Conservation (phyloP, 495 filamentous ascomycete species). For the Penicillium silybi region DNA sequence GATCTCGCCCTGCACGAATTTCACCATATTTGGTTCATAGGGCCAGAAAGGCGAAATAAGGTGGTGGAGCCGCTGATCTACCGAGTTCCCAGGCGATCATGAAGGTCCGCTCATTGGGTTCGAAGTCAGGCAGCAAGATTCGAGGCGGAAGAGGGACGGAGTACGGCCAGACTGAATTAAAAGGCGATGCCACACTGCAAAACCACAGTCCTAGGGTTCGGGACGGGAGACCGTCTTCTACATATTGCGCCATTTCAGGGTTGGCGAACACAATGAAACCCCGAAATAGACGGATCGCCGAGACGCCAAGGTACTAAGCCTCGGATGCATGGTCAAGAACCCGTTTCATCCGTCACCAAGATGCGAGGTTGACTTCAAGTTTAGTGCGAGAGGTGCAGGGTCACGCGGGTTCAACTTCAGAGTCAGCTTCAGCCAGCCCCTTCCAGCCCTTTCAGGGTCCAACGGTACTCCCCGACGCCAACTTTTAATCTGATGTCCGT, state of each 20-base stretch:
- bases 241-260: background rate
- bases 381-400: background rate
- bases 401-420: background rate
- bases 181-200: background rate
- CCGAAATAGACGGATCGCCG: background rate
- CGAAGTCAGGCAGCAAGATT: background rate
- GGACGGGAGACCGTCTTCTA: background rate
- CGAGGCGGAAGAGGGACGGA: background rate
- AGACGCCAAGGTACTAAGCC: background rate
- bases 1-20: background rate
- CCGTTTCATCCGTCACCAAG: background rate
- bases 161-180: background rate
- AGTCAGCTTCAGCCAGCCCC: slow-evolving; percentile 1
- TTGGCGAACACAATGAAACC: background rate
- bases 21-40: background rate
- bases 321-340: background rate
- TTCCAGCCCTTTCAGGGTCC: slow-evolving; percentile 7
- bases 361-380: background rate
- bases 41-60: slow-evolving; percentile 12
- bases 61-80: slow-evolving; percentile 22
- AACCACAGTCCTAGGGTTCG: too few species aligned
- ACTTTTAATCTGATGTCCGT: background rate
- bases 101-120: background rate
- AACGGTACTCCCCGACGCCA: slow-evolving; percentile 10
- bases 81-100: slow-evolving; percentile 2